Evolutionary conservation across 176 grass and related monocot genomes (phyloP), one percentile per base, ranked within the genome.

Genomic region (Chloris gayana): DNA sequence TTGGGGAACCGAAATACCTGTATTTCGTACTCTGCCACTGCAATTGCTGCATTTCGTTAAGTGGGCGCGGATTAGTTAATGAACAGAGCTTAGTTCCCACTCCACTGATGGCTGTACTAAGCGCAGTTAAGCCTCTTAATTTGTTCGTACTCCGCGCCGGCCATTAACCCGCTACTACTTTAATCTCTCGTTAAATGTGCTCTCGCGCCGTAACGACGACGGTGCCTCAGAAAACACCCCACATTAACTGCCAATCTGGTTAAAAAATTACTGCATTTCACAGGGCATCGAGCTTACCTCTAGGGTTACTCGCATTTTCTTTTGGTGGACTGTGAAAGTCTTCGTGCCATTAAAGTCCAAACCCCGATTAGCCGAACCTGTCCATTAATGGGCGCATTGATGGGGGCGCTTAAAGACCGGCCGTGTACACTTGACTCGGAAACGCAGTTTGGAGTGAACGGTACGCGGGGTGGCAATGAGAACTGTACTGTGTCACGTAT

Each of bases 191-290:
- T 73, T 85, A 65, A 82, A 61, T 82, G 83, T 42, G 79, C 49
- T 77, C 69, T 80, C 80, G 60, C 85, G 81, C 51, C 89, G 84
- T 85, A 47, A 95, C 90, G 93, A 63, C 75, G 78, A 95, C 87
- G 92, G 81, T 70, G 68, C 84, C 39, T 65, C 5, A 24, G 32
- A 64, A 37, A 46, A 46, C 46, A 22, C 45, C 47, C 56, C 45
- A 8, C 56, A 80, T 75, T 63, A 68, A 88, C 70, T 51, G 30
- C 19, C 61, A 35, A 68, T 62, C 59, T 69, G 9, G 25, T 61
- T 61, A 29, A 61, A 65, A 27, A 72, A 72, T 6, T 5, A 9
- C 15, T 32, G 3, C 18, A 30, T 21, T 69, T 71, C 70, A 51
- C 27, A 13, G 32, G 67, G 53, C 69, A 34, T 78, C 39, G 78